These are phyloP conservation scores for Hygrophoropsis aurantiaca DNA, from an alignment of 768 basidiomycete species.

Conservation along the genomic window DNA sequence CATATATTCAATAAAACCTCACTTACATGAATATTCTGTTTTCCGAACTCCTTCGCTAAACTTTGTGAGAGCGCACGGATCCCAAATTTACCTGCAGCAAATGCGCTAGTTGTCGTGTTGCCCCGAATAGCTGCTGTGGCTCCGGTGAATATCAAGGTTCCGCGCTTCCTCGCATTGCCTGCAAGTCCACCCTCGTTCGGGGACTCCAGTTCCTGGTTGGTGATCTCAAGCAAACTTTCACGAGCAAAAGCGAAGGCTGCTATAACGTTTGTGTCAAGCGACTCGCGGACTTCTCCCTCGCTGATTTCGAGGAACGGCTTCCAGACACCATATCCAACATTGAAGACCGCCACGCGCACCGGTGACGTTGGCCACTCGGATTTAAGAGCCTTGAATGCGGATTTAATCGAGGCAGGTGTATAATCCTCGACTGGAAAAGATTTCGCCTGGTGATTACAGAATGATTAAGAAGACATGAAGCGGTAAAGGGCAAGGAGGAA, in stretches of 20 bases:
- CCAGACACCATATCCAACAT: conserved; percentile 56
- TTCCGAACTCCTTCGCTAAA: conserved; percentile 72
- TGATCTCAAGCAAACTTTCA: conserved; percentile 58
- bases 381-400: conserved; percentile 48
- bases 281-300: conserved; percentile 52
- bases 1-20: background rate
- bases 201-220: conserved; percentile 46
- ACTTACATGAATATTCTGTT: conserved; percentile 69
- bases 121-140: conserved; percentile 70
- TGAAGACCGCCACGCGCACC: conserved; percentile 65
- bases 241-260: conserved; percentile 65
- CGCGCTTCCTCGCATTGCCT: conserved; percentile 50
- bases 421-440: conserved; percentile 56
- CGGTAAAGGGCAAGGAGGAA: background rate
- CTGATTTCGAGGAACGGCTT: conserved; percentile 69
- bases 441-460: conserved; percentile 45
- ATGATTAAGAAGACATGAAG: background rate
- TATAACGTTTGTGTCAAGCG: conserved; percentile 51
- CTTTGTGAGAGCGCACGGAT: conserved; percentile 67
- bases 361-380: conserved; percentile 45
- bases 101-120: conserved; percentile 57
- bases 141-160: conserved; percentile 70
- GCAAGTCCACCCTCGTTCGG: conserved; percentile 38
- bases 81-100: conserved; percentile 66
- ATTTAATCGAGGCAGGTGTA: conserved; percentile 48